Percentiles rank a stretch among this genome's conserved stretches.
phyloP scores from a whole-genome alignment of 306 rosid genomes.

The Hylodesmum podocarpum region DNA sequence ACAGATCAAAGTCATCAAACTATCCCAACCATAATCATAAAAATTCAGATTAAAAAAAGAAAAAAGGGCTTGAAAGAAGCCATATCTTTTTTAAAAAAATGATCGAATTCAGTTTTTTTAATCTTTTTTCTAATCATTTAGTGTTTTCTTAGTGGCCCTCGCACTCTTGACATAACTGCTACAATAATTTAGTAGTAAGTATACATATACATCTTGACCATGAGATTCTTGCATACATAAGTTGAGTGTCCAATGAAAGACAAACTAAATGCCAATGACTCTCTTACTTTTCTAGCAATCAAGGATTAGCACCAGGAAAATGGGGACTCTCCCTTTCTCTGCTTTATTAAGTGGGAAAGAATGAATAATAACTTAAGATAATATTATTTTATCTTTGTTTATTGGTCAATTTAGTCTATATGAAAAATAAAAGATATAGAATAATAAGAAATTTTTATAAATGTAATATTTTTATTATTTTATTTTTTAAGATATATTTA shows the following conservation, averaged over 20 bases:
- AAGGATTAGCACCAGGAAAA: slow-evolving; percentile 10
- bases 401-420: too few relatives aligned
- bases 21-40: too few relatives aligned
- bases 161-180: neutral
- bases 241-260: neutral
- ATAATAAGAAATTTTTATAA: too few relatives aligned
- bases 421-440: too few relatives aligned
- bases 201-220: neutral
- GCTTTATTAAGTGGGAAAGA: neutral
- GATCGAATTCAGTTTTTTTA: too few relatives aligned
- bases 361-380: neutral
- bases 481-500: too few relatives aligned
- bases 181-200: neutral
- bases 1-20: too few relatives aligned
- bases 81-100: too few relatives aligned
- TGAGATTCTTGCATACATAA: neutral
- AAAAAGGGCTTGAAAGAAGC: too few relatives aligned
- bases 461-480: too few relatives aligned
- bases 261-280: neutral
- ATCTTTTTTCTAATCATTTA: neutral
- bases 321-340: neutral
- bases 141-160: neutral
- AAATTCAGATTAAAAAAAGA: too few relatives aligned
- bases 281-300: neutral
- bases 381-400: neutral